These are phyloP conservation scores for Vinca minor DNA, from an alignment of 257 asterid genomes.

Conservation along the genomic window DNA sequence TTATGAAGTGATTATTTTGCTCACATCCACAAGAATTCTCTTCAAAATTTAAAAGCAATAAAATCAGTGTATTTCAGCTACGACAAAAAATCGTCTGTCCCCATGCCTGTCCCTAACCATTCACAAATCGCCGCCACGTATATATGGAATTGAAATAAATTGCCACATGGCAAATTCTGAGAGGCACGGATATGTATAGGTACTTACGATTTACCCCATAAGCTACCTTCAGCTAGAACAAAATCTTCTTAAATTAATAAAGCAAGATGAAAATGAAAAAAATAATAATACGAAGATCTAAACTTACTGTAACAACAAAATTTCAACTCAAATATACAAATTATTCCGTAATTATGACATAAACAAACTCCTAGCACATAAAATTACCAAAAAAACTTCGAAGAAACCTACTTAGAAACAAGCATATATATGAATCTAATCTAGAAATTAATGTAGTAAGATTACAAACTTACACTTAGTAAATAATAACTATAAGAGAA, in stretches of 20 bases:
- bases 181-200: no score
- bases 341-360: not conserved
- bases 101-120: no score
- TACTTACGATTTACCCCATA: no score
- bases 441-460: conserved; percentile 1
- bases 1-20: not conserved
- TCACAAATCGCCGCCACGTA: no score
- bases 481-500: not conserved
- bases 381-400: not conserved
- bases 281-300: conserved; percentile 11
- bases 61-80: not conserved
- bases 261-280: not conserved
- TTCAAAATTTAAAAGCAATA: not conserved
- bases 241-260: no score
- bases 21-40: conserved; percentile 1
- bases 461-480: not conserved
- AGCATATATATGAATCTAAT: not conserved
- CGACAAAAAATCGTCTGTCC: no score
- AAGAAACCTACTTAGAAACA: not conserved
- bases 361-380: not conserved
- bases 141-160: no score
- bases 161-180: no score
- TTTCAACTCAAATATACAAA: not conserved
- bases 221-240: no score
- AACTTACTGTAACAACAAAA: conserved; percentile 1